A percentile compares a stretch with the other conserved stretches of the same genome.
phyloP scores from a whole-genome alignment of 805 yeast species.

The Saccharomycopsis lassenensis region DNA sequence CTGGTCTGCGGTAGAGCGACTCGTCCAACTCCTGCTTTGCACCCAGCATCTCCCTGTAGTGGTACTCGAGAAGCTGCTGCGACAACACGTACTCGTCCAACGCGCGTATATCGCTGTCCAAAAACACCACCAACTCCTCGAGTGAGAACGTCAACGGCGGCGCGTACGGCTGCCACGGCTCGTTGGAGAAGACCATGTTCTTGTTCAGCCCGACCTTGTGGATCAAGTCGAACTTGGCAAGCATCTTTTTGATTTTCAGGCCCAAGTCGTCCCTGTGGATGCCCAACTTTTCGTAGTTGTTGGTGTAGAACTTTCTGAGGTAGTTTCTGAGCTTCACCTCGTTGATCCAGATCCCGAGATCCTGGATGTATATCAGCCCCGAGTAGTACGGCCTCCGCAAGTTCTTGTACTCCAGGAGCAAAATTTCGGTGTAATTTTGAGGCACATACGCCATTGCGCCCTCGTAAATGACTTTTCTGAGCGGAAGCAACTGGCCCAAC shows the following conservation, averaged over 20 bases:
- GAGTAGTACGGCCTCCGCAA: slow-evolving; percentile 6
- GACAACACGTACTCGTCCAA: slow-evolving; percentile 1
- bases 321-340: background rate
- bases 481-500: slow-evolving; percentile 40
- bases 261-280: too few relatives aligned
- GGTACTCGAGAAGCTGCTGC: slow-evolving; percentile 5
- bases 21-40: too few relatives aligned
- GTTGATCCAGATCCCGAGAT: slow-evolving; percentile 3
- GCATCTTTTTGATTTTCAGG: too few relatives aligned
- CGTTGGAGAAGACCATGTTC: background rate
- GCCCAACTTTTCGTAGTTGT: slow-evolving; percentile 1
- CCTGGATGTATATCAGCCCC: background rate
- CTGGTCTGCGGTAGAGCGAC: too few relatives aligned
- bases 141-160: slow-evolving; percentile 3
- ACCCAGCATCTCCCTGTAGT: slow-evolving; percentile 6
- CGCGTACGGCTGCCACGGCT: background rate
- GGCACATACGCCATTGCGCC: slow-evolving; percentile 51
- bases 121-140: slow-evolving; percentile 2
- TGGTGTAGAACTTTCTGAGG: slow-evolving; percentile 2
- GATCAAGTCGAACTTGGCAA: too few relatives aligned
- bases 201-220: background rate
- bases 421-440: slow-evolving; percentile 3
- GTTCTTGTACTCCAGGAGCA: slow-evolving; percentile 6
- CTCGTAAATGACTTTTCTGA: slow-evolving; percentile 42
- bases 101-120: background rate